Evolutionary conservation across 1,284 basidiomycete species (phyloP).

Genomic region (Calocybe gambosa): DNA sequence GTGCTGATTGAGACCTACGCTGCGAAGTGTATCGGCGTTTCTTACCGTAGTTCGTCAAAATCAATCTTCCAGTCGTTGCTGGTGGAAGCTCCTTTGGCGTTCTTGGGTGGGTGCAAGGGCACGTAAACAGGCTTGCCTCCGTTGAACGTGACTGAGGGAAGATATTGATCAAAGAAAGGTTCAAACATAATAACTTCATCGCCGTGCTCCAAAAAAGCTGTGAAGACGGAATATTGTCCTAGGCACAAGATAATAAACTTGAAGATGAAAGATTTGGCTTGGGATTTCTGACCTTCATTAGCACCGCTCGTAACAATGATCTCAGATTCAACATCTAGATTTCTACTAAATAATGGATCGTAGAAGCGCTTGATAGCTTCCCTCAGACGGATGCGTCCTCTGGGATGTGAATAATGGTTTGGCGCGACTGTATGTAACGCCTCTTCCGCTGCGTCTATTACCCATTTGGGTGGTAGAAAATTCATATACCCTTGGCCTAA

Average conservation of each 20-base stretch:
- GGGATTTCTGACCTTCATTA: constrained; percentile 68
- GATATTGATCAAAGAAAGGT: constrained; percentile 97
- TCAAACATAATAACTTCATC: constrained; percentile 99
- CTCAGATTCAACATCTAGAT: constrained; percentile 81
- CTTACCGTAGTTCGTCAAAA: constrained; percentile 77
- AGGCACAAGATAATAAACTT: constrained; percentile 1
- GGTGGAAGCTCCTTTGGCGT: constrained; percentile 48
- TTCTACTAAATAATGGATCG: constrained; percentile 62
- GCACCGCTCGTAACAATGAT: constrained; percentile 95
- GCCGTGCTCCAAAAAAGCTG: constrained; percentile 81
- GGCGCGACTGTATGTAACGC: constrained; percentile 64
- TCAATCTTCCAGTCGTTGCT: constrained; percentile 85
- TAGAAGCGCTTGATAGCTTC: constrained; percentile 82
- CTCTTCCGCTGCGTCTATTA: constrained; percentile 69
- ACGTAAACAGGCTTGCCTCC: constrained; percentile 92
- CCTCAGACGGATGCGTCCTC: constrained; percentile 79
- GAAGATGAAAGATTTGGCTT: not conserved
- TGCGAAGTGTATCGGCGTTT: constrained; percentile 3
- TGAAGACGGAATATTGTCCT: constrained; percentile 89
- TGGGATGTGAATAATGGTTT: constrained; percentile 91
- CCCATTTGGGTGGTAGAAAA: constrained; percentile 80
- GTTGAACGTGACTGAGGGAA: constrained; percentile 89
- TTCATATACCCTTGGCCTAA: constrained; percentile 96
- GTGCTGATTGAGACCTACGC: not conserved
- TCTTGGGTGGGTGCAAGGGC: constrained; percentile 81